A percentile compares a stretch with the other conserved stretches of the same genome.
These are phyloP conservation scores for Paracoccidioides lutzii DNA, from an alignment of 2,329 filamentous ascomycete genomes.

Conservation along the genomic window DNA sequence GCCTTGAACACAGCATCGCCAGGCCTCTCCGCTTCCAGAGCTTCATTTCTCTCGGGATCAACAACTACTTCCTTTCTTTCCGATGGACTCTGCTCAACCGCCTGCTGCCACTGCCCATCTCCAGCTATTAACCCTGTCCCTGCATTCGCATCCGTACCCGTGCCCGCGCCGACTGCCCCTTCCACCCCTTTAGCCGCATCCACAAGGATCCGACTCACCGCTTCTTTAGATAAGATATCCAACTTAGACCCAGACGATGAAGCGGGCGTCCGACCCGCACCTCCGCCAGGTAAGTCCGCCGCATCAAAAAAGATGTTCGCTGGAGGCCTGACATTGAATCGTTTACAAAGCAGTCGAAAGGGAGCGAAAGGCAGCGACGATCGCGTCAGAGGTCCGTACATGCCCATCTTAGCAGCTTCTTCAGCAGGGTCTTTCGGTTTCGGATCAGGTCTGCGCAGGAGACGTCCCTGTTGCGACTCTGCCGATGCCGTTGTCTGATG, in stretches of 20 bases:
- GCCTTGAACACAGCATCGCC: slow-evolving; percentile 74
- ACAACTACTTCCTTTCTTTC: slow-evolving; percentile 30
- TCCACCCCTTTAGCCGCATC: slow-evolving; percentile 25
- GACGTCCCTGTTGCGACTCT: slow-evolving; percentile 18
- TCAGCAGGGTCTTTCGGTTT: slow-evolving; percentile 66
- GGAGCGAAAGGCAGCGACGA: slow-evolving; percentile 61
- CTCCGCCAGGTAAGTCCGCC: slow-evolving; percentile 25
- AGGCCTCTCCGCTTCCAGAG: slow-evolving; percentile 59
- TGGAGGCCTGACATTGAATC: slow-evolving; percentile 77
- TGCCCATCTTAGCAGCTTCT: slow-evolving; percentile 74
- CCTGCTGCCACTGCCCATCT: slow-evolving; percentile 7
- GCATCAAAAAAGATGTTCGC: slow-evolving; percentile 50
- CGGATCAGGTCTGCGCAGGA: slow-evolving; percentile 37
- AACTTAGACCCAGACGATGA: slow-evolving; percentile 21
- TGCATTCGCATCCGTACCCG: background rate
- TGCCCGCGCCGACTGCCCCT: background rate
- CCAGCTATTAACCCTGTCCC: slow-evolving; percentile 7
- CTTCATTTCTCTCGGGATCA: slow-evolving; percentile 64
- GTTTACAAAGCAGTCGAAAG: slow-evolving; percentile 75
- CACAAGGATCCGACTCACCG: slow-evolving; percentile 43
- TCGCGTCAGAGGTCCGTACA: slow-evolving; percentile 85
- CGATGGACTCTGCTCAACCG: slow-evolving; percentile 6
- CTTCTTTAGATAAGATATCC: slow-evolving; percentile 42
- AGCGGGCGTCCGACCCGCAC: slow-evolving; percentile 17
- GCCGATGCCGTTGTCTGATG: slow-evolving; percentile 27